Conservation (phyloP, 345 rosid genomes). For the Gossypium sturtianum region DNA sequence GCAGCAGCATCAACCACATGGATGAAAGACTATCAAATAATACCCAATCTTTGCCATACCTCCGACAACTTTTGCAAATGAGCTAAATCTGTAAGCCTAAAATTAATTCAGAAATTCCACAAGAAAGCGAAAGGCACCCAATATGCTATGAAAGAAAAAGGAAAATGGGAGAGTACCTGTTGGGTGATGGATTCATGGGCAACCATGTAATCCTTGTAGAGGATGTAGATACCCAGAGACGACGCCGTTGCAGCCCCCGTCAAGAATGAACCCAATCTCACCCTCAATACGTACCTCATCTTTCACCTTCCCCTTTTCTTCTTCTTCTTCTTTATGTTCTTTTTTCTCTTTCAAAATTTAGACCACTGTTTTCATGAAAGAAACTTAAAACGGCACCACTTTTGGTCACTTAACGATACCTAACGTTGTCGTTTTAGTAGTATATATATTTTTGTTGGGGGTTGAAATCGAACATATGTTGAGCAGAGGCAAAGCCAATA, state of each 20-base stretch:
- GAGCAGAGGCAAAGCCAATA: background rate
- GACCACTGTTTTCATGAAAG: background rate
- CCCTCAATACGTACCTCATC: constrained; percentile 77
- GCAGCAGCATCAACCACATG: background rate
- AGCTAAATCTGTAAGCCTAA: background rate
- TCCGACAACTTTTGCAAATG: background rate
- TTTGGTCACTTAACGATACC: background rate
- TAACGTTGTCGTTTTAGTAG: background rate
- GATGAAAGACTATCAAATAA: background rate
- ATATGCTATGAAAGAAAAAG: background rate
- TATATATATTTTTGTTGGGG: background rate
- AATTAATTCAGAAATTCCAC: background rate
- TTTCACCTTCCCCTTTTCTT: constrained; percentile 25
- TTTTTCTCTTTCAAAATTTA: background rate
- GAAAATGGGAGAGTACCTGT: constrained; percentile 39
- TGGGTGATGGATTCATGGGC: constrained; percentile 76
- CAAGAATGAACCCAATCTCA: constrained; percentile 90
- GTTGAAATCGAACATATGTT: background rate
- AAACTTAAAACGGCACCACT: background rate
- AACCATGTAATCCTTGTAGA: constrained; percentile 75
- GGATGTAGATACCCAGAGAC: constrained; percentile 58
- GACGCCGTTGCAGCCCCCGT: constrained; percentile 90
- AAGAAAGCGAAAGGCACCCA: background rate
- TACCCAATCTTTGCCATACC: background rate
- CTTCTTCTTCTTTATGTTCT: background rate